Evolutionary conservation across 768 basidiomycete genomes (phyloP).

Genomic region (Calocybe gangraenosa): DNA sequence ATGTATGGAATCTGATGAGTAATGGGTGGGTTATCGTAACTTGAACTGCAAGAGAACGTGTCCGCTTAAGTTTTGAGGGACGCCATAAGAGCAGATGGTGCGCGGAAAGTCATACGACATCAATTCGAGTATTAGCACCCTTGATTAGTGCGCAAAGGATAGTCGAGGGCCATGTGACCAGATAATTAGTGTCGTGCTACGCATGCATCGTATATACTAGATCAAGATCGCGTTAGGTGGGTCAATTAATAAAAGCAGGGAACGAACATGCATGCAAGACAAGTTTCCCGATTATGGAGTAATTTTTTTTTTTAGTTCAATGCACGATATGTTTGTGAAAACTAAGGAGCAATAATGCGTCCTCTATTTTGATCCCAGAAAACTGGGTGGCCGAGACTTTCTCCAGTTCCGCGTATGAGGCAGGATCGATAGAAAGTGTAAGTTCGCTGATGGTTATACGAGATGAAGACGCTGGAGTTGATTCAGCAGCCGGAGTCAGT

Average conservation of each 20-base stretch:
- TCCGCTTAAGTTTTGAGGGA: no score
- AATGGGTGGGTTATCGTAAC: no score
- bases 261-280: slow-evolving; percentile 4
- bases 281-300: slow-evolving; percentile 3
- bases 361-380: slow-evolving; percentile 63
- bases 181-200: no score
- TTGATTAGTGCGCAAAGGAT: no score
- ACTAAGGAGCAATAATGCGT: slow-evolving; percentile 68
- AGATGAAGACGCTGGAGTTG: slow-evolving; percentile 23
- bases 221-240: no score
- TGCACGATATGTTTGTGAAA: slow-evolving; percentile 68
- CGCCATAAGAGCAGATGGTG: no score
- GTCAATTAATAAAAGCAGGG: background rate
- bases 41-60: no score
- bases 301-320: slow-evolving; percentile 22
- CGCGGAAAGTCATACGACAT: no score
- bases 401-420: slow-evolving; percentile 44
- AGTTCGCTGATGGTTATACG: slow-evolving; percentile 26
- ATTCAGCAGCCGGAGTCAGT: slow-evolving; percentile 25
- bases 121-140: no score
- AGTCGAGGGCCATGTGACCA: no score
- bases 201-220: no score
- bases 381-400: slow-evolving; percentile 40
- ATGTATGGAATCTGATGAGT: no score
- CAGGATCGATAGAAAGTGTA: slow-evolving; percentile 34